These are phyloP conservation scores for Amanita rimosa DNA, from an alignment of 768 basidiomycete species.

Conservation along the genomic window DNA sequence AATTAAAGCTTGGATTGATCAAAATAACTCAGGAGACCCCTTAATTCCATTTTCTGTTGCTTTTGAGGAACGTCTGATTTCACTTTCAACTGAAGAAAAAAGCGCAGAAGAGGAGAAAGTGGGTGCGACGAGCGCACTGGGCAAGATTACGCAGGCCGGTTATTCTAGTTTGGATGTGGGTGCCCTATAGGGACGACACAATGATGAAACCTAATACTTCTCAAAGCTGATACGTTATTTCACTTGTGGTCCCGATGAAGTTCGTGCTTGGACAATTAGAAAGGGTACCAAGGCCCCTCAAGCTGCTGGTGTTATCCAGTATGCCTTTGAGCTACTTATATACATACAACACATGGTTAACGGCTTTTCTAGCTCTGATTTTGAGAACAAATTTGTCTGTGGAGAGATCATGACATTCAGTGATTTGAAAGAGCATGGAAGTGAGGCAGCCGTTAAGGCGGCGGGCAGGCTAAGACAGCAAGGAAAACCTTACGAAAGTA, in stretches of 20 bases:
- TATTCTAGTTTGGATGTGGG: conserved; percentile 77
- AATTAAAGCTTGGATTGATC: conserved; percentile 98
- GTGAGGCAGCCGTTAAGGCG: conserved; percentile 86
- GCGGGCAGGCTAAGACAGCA: conserved; percentile 92
- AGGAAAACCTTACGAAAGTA: conserved; percentile 94
- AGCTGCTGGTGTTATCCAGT: conserved; percentile 98
- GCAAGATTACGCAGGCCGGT: conserved; percentile 93
- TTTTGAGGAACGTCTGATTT: conserved; percentile 79
- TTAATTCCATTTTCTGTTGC: conserved; percentile 97
- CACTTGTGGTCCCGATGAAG: conserved; percentile 94
- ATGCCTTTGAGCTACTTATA: conserved; percentile 16
- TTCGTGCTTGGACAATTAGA: conserved; percentile 96
- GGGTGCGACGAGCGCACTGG: conserved; percentile 66
- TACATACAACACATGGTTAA: neutral
- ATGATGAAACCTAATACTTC: neutral
- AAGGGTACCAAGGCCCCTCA: conserved; percentile 91
- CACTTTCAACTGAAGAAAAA: conserved; percentile 54
- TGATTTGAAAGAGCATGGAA: conserved; percentile 85
- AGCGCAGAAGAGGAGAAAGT: conserved; percentile 67
- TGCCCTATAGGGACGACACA: conserved; percentile 7
- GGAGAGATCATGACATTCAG: conserved; percentile 94
- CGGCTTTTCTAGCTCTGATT: conserved; percentile 58
- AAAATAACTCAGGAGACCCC: conserved; percentile 89
- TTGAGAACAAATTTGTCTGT: conserved; percentile 96
- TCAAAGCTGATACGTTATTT: conserved; percentile 86